Evolutionary conservation across 2,329 filamentous ascomycete species (phyloP), one percentile per base, ranked within the genome.

Genomic region (Calcarisporium arbuscula): DNA sequence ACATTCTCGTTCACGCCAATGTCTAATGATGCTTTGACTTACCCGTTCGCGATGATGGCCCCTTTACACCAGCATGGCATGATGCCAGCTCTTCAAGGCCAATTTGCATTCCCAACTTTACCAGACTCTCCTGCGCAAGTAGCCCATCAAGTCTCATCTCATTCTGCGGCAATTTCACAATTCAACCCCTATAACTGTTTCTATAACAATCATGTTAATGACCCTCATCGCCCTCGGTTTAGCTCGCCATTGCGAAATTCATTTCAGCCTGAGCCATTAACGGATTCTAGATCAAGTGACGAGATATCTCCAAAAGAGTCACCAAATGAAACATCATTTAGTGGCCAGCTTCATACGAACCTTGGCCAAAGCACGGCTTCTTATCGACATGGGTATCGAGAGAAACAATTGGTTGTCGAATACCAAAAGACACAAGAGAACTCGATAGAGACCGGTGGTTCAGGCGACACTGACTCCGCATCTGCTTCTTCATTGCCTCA

Each of bases 201-300:
- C 26, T 32, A 44, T 17, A 34, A 32, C 17, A 44, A 36, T 28
- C 38, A 38, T 7, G 35, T 25, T 10, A 35, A 34, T 8, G 30
- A 37, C 12, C 19, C 29, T 5, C 38, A 55, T n/a, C 43, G 36
- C 15, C 53, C 52, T 8, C 45, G 39, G 2, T 39, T 55, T 8
- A 40, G 49, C 18, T 60, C 56, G 7, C 53, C 53, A 10, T 38
- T 58, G 3, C 46, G 35, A 28, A 39, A 46, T 18, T 45, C 39
- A 4, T 39, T 52, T 19, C 28, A 31, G n/a, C 35, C 38, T 11
- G 35, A 36, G 5, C 15, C 36, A 8, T 10, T 33, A 6, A 21
- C 22, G 22, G 22, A 8, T 10, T 33, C 19, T 20, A 19, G 17
- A 12, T 15, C 6, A 5, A 27, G 25, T 27, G 12, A 27, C 25